phyloP scores from a whole-genome alignment of 139 green algal species.

The Micromonas commoda region DNA sequence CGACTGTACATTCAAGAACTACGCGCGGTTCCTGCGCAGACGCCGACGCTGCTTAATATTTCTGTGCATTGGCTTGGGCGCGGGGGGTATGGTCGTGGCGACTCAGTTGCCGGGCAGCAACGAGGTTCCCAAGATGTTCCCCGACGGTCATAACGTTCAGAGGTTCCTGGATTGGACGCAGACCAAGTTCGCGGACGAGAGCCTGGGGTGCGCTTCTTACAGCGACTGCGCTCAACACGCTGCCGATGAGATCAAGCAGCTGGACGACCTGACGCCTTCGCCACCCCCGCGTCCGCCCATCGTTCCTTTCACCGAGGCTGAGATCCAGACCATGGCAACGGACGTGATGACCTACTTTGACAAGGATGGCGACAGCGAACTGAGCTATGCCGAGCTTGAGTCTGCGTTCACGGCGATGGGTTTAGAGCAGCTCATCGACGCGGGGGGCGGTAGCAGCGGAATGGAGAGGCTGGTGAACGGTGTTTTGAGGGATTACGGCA shows the following conservation, averaged over 20 bases:
- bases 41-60: too few relatives aligned
- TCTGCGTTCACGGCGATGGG: background rate
- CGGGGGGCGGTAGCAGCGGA: too few relatives aligned
- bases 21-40: too few relatives aligned
- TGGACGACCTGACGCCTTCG: background rate
- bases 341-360: background rate
- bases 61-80: too few relatives aligned
- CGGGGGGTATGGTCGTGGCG: too few relatives aligned
- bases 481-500: background rate
- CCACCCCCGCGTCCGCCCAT: background rate
- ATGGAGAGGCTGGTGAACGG: background rate
- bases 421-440: too few relatives aligned
- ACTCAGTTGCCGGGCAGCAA: background rate
- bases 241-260: background rate
- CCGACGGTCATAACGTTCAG: slow-evolving; percentile 1
- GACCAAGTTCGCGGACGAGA: slow-evolving; percentile 4
- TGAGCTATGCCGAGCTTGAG: background rate
- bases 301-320: background rate
- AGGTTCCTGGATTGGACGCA: slow-evolving; percentile 10
- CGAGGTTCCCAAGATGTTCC: slow-evolving; percentile 11
- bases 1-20: too few relatives aligned
- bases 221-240: background rate
- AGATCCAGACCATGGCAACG: background rate
- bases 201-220: background rate
- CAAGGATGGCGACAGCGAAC: background rate